Evolutionary conservation across 2,329 filamentous ascomycete species (phyloP), one percentile per base, ranked within the genome.

Genomic region (Sporothrix variecibatus): DNA sequence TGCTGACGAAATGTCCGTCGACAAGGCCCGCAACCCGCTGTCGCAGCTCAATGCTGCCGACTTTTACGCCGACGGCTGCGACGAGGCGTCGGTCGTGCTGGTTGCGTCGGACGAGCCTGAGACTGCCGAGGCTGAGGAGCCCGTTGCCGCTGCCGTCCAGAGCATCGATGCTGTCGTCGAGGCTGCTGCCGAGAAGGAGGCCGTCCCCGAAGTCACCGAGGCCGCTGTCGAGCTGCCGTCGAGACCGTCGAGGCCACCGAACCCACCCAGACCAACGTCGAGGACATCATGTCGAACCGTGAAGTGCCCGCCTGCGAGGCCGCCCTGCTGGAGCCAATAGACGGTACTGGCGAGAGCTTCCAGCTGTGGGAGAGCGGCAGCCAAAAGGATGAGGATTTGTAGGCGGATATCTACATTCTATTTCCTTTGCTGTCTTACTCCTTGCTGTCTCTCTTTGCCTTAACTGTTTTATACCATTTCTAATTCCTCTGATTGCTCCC

Each of bases 311-410:
- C 83, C 5, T 81, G 83, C 34, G 82, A 84, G 71, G 86, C 87
- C 2, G 84, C 86, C 1, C 78, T 87, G 2, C 81, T 91, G 17
- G 81, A 87, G 72, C 86, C 88, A 0, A 84, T 91, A 5, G 88
- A 91, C 72, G 89, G 87, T 65, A 87, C 88, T 0, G 88, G 86
- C 56, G 88, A 90, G 77, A 86, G 82, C 79, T 89, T 93, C 78
- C 90, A 92, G 78, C 85, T 93, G 20, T 93, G 91, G 91, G 91
- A 93, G 81, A 93, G 90, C 79, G 87, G 86, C 34, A 92, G 90
- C 80, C 86, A 87, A 34, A 88, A 89, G 76, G 91, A 89, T 67
- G 90, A 89, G 73, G 78, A 81, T 1, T 31, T 51, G 65, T 72
- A 71, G 53, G 9, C 40, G 20, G 20, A 15, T 9, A 23, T 20